A percentile compares a stretch with the other conserved stretches of the same genome.
Conservation (phyloP, 2,329 filamentous ascomycete species). For the Nigrospora sphaerica region DNA sequence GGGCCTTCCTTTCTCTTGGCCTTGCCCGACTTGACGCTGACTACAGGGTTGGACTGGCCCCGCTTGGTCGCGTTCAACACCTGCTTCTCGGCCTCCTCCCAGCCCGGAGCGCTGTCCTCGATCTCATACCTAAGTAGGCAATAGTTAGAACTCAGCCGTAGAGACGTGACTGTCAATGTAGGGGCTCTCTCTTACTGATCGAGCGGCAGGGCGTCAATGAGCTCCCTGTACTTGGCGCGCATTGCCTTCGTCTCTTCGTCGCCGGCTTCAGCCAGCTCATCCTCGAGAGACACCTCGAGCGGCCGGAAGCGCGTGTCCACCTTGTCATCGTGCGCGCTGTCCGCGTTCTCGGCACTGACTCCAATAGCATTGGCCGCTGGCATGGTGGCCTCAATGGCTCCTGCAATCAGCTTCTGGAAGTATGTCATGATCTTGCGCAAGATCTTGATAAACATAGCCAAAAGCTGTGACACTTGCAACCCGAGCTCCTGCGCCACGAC, state of each 20-base stretch:
- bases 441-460: constrained; percentile 97
- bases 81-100: constrained; percentile 69
- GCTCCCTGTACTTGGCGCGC: constrained; percentile 72
- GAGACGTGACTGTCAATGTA: too few species aligned
- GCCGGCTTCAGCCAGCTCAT: constrained; percentile 79
- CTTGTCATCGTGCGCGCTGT: constrained; percentile 60
- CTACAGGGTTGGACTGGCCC: constrained; percentile 53
- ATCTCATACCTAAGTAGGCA: constrained; percentile 52
- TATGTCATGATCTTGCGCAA: constrained; percentile 77
- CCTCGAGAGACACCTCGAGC: constrained; percentile 63
- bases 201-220: constrained; percentile 85
- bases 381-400: constrained; percentile 62
- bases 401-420: constrained; percentile 69
- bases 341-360: constrained; percentile 51
- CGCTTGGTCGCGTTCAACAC: constrained; percentile 51
- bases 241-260: constrained; percentile 67
- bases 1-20: constrained; percentile 63
- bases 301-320: constrained; percentile 62
- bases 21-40: constrained; percentile 77
- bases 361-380: constrained; percentile 51
- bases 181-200: constrained; percentile 51
- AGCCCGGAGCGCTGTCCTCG: constrained; percentile 52
- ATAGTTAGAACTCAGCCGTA: constrained; percentile 1
- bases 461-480: constrained; percentile 67
- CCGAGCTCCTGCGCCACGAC: constrained; percentile 71